A percentile compares a stretch with the other conserved stretches of the same genome.
These are phyloP conservation scores for Penicillium goetzii DNA, from an alignment of 495 filamentous ascomycete species.

Conservation along the genomic window DNA sequence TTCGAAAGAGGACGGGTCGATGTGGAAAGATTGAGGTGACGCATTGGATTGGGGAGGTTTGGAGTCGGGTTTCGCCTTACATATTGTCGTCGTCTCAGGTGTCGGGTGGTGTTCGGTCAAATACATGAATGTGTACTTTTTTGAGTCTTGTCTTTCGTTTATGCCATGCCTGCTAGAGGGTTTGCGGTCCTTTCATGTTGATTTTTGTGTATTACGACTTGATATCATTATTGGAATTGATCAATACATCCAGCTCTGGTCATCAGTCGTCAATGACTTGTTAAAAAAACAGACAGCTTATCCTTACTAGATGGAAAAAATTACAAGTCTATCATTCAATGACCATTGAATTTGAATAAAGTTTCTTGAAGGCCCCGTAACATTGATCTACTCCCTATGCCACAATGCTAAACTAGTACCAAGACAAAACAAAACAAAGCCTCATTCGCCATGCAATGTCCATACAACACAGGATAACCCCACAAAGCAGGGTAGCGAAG, in stretches of 20 bases:
- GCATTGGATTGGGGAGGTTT: not conserved
- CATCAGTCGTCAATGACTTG: not conserved
- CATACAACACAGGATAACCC: not conserved
- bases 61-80: not conserved
- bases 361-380: not conserved
- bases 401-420: not conserved
- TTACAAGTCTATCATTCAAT: not conserved
- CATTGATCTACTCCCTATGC: constrained; percentile 1
- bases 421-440: not conserved
- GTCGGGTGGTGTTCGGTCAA: not conserved
- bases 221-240: not conserved
- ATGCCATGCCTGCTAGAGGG: not conserved
- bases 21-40: not conserved
- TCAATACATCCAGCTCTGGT: not conserved
- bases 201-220: not conserved
- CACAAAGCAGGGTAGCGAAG: not conserved
- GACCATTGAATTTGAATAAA: not conserved
- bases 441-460: constrained; percentile 7
- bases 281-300: not conserved
- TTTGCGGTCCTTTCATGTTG: not conserved
- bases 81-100: not conserved
- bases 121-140: not conserved
- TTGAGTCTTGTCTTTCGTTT: not conserved
- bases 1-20: not conserved
- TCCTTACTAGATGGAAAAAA: not conserved